Conservation (phyloP, 345 rosid species). For the Bruguiera gymnorhiza region DNA sequence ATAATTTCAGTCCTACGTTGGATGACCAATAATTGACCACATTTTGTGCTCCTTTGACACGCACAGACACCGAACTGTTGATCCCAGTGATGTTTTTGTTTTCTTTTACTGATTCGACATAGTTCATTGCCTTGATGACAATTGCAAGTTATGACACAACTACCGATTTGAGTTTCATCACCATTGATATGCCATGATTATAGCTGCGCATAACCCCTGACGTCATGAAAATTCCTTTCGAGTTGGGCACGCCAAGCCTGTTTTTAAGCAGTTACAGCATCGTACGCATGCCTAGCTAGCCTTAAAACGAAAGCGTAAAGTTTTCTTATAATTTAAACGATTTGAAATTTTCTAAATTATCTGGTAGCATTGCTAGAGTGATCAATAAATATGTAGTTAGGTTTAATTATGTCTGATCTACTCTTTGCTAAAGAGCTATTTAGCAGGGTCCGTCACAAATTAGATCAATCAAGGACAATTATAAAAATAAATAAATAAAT, state of each 20-base stretch:
- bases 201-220: neutral
- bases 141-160: neutral
- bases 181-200: conserved; percentile 13
- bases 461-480: neutral
- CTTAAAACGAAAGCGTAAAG: no score
- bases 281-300: no score
- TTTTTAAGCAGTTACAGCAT: neutral
- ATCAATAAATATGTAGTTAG: neutral
- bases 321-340: neutral
- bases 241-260: conserved; percentile 12
- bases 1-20: neutral
- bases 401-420: no score
- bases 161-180: conserved; percentile 15
- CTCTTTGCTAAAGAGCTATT: no score
- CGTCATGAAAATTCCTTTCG: conserved; percentile 8
- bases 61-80: conserved; percentile 13
- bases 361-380: neutral
- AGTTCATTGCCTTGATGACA: neutral
- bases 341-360: neutral
- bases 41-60: conserved; percentile 15
- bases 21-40: neutral
- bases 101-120: conserved; percentile 10
- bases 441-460: no score
- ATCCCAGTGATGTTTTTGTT: neutral
- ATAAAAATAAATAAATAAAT: neutral